Conservation (phyloP, 169 alveolate species). For the Pseudocohnilembus persalinus region DNA sequence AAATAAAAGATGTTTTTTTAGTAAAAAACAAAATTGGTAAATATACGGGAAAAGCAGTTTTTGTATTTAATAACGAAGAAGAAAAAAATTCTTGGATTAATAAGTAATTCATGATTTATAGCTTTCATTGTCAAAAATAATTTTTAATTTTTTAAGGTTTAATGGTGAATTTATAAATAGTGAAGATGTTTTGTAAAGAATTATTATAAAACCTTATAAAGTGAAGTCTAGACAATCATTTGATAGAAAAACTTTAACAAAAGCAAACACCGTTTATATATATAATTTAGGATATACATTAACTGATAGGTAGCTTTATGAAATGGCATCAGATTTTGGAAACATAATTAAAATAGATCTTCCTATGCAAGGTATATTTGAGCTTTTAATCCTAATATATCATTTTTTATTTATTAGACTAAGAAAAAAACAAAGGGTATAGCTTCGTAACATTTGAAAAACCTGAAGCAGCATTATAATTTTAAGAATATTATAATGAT, state of each 20-base stretch:
- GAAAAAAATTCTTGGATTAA: background rate
- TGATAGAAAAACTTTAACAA: background rate
- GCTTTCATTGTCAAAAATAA: no score
- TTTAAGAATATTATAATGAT: conserved; percentile 6
- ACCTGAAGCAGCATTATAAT: conserved; percentile 10
- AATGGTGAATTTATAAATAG: conserved; percentile 1
- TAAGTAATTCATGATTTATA: background rate
- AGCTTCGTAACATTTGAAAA: conserved; percentile 6
- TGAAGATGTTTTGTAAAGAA: conserved; percentile 7
- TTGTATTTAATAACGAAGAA: conserved; percentile 9
- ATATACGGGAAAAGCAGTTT: conserved; percentile 17
- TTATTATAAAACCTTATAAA: conserved; percentile 10
- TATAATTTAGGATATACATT: conserved; percentile 3
- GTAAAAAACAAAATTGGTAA: conserved; percentile 13
- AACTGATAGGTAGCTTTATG: conserved; percentile 1
- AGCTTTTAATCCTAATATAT: background rate
- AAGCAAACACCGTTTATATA: conserved; percentile 7
- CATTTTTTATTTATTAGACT: background rate
- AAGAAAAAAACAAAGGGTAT: conserved; percentile 24
- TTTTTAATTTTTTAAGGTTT: background rate
- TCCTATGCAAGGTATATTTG: background rate
- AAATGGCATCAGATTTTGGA: conserved; percentile 15
- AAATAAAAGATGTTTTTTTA: background rate
- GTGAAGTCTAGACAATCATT: conserved; percentile 5
- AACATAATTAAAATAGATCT: conserved; percentile 3